Base-by-base conservation (phyloP, 164 flowering plant genomes). In the Magnolia kwangsiensis region DNA sequence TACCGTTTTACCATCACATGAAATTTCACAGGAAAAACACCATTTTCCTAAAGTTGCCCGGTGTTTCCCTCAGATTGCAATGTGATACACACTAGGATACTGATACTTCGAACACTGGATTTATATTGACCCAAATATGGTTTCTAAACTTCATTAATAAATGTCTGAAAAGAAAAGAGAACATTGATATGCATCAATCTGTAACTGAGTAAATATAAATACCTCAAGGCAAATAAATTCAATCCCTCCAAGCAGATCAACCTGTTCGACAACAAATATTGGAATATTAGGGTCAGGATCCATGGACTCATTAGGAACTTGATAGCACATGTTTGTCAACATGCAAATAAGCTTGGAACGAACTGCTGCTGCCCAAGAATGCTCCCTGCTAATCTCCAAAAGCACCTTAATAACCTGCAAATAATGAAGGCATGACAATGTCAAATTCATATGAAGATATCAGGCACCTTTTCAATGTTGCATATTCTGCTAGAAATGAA, bases 291-390 rank as follows among this genome's bases (percentile, higher is more conserved):
- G 75, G 77, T 51, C 76, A 82, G 80, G 69, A 76, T 82, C 78
- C 31, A 58, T 65, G 71, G 85, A 50, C 24, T 74, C 90, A 80
- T 82, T 89, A 76, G 92, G 80, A 70, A 88, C 83, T 76, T 88
- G 81, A 84, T 96, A 96, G 77, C 92, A 92, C 97, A 96, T 90
- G 86, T 93, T 96, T 68, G 95, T 82, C 79, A 96, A 75, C 86
- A 96, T 90, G 88, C 92, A 88, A 72, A 94, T 84, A 71, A 96
- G 97, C 81, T 92, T 94, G 88, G 87, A 82, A 80, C 89, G 97
- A 80, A 96, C 97, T 72, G 88, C 81, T 81, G 91, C 99, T 74
- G 97, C 98, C 99, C 99, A 96, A 67, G 94, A 93, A 78, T 92
- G 88, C 77, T 78, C 81, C 82, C 92, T 82, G 85, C 98, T 91